Evolutionary conservation across 352 stramenopile species (phyloP), one percentile per base, ranked within the genome.

Genomic region (Blastocystis sp.): DNA sequence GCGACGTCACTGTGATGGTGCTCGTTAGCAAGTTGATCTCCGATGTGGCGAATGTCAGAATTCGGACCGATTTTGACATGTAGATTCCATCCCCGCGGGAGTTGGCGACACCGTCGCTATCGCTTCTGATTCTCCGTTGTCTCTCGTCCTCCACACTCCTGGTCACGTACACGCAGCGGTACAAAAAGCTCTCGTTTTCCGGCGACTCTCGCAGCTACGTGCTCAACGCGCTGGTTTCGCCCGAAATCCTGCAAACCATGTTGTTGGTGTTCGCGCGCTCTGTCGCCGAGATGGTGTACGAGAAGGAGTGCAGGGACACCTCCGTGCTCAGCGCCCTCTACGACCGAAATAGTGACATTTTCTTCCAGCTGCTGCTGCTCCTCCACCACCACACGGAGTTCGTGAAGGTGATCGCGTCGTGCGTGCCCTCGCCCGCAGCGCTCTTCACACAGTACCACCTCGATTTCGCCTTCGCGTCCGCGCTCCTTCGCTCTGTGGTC

Each of bases 81-180:
- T 67, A 85, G 74, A 85, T 85, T 50, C 74, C 74, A 33, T 85
- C 55, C 13, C 74, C 74, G 24, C 74, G 41, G 12, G 50, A 85
- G 4, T 16, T 59, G 6, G 31, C 66, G 21, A 67, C 41, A 29
- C 74, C 74, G 21, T 51, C 74, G 9, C 21, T 85, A 21, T 85
- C 74, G 26, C 51, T 69, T 10, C 33, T 37, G 10, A 69, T 85
- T 6, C 29, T 67, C 29, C 29, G 55, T 3, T 85, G 50, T 31
- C 29, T 85, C 33, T 4, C 74, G n/a, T 39, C 50, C 16, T 85
- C 74, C 19, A 39, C 24, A 0, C n/a, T 51, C 24, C 51, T 85
- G 16, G 41, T 45, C 29, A 51, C 65, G 4, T 39, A 55, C 16
- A 45, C 66, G 2, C 65, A 51, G 2, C 31, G 60, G 19, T 50